These are phyloP conservation scores for Verticillium zaregamsianum DNA, from an alignment of 2,329 filamentous ascomycete species.

Conservation along the genomic window DNA sequence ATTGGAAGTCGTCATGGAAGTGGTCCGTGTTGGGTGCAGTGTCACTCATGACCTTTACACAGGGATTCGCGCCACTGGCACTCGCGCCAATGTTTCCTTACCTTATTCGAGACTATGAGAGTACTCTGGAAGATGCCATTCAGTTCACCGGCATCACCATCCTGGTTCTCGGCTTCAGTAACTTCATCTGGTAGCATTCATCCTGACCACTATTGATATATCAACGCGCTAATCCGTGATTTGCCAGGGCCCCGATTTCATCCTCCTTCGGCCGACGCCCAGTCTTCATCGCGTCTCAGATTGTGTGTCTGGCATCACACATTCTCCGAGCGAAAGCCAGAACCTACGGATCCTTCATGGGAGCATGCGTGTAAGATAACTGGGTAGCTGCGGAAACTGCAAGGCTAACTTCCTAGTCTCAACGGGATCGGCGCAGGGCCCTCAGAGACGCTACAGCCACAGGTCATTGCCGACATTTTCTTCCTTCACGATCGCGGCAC, in stretches of 20 bases:
- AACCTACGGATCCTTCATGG: constrained; percentile 60
- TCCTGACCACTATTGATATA: too few relatives aligned
- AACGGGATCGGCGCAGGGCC: constrained; percentile 61
- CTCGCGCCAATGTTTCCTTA: constrained; percentile 54
- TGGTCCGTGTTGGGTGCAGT: constrained; percentile 24
- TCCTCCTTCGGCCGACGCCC: constrained; percentile 43
- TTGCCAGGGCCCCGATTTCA: constrained; percentile 32
- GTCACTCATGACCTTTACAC: constrained; percentile 34
- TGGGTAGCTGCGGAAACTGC: too few relatives aligned
- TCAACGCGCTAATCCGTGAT: not conserved
- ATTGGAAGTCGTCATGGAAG: constrained; percentile 45
- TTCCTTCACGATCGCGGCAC: constrained; percentile 62
- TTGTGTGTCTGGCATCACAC: constrained; percentile 38
- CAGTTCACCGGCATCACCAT: constrained; percentile 45
- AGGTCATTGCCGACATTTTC: constrained; percentile 60
- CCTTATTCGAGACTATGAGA: constrained; percentile 51
- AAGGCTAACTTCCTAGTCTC: constrained; percentile 21
- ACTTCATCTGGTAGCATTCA: constrained; percentile 41
- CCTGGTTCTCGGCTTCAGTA: constrained; percentile 43
- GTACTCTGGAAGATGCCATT: constrained; percentile 44
- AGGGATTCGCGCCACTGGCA: constrained; percentile 36
- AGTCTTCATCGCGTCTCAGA: constrained; percentile 37
- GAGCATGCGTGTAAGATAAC: constrained; percentile 40
- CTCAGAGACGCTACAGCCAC: constrained; percentile 57
- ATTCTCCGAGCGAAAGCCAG: constrained; percentile 52